phyloP scores from a whole-genome alignment of 2,329 filamentous ascomycete genomes.

The Pleoardoris graminearum region DNA sequence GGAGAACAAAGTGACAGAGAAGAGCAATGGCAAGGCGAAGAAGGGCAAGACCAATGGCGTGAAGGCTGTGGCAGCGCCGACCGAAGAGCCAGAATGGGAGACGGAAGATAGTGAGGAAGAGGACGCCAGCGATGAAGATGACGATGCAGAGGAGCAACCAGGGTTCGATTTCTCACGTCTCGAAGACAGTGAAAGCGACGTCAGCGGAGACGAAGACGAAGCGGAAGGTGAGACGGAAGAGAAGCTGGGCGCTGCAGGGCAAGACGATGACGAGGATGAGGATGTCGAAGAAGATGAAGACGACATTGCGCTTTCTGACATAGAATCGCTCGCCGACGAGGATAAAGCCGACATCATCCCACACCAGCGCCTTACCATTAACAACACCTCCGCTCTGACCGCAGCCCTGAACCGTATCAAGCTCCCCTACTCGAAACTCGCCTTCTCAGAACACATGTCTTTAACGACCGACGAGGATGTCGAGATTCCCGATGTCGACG shows the following conservation, averaged over 20 bases:
- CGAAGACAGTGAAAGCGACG: conserved; percentile 42
- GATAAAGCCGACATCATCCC: conserved; percentile 86
- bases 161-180: conserved; percentile 34
- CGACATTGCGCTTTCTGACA: conserved; percentile 86
- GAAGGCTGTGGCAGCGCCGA: conserved; percentile 26
- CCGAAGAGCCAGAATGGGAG: conserved; percentile 37
- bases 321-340: conserved; percentile 75
- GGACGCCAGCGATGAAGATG: conserved; percentile 39
- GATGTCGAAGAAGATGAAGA: conserved; percentile 77
- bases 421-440: conserved; percentile 67
- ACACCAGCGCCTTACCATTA: conserved; percentile 92
- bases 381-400: conserved; percentile 88
- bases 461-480: conserved; percentile 70
- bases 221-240: conserved; percentile 55
- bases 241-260: conserved; percentile 46
- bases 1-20: conserved; percentile 31
- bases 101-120: conserved; percentile 49
- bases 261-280: conserved; percentile 58
- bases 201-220: conserved; percentile 43
- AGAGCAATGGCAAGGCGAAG: conserved; percentile 37
- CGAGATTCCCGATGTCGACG: conserved; percentile 79
- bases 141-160: conserved; percentile 25
- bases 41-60: conserved; percentile 39
- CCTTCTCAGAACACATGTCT: conserved; percentile 83
- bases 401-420: conserved; percentile 78